Conservation (phyloP, 1,284 basidiomycete genomes). For the Gymnopus androsaceus region DNA sequence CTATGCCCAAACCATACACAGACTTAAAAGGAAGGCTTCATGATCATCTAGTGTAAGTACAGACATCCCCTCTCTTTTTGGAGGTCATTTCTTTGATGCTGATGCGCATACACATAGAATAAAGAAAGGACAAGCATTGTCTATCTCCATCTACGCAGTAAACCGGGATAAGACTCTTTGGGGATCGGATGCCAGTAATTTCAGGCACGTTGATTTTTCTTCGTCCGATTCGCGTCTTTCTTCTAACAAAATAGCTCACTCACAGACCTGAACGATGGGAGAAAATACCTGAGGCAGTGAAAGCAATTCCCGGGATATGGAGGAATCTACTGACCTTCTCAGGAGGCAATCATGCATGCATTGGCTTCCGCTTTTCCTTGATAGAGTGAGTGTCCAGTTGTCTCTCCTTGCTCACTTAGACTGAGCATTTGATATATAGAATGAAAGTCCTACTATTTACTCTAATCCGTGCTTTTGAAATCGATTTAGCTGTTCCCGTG, state of each 20-base stretch:
- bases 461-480: constrained; percentile 42
- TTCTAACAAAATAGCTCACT: no score
- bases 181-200: constrained; percentile 47
- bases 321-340: constrained; percentile 46
- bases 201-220: no score
- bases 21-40: constrained; percentile 37
- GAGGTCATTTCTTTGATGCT: neutral
- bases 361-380: constrained; percentile 58
- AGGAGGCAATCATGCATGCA: constrained; percentile 46
- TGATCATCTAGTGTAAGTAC: constrained; percentile 31
- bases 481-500: constrained; percentile 36
- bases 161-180: constrained; percentile 44
- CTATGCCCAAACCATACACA: constrained; percentile 46
- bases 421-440: constrained; percentile 20
- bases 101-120: constrained; percentile 31
- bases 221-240: constrained; percentile 12
- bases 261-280: constrained; percentile 46
- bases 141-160: constrained; percentile 39
- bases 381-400: constrained; percentile 40
- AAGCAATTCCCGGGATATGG: constrained; percentile 45
- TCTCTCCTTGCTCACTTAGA: neutral
- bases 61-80: no score
- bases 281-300: constrained; percentile 32
- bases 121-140: constrained; percentile 35
- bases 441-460: constrained; percentile 48